phyloP scores from a whole-genome alignment of 441 rosid genomes.

The Aleurites moluccanus region DNA sequence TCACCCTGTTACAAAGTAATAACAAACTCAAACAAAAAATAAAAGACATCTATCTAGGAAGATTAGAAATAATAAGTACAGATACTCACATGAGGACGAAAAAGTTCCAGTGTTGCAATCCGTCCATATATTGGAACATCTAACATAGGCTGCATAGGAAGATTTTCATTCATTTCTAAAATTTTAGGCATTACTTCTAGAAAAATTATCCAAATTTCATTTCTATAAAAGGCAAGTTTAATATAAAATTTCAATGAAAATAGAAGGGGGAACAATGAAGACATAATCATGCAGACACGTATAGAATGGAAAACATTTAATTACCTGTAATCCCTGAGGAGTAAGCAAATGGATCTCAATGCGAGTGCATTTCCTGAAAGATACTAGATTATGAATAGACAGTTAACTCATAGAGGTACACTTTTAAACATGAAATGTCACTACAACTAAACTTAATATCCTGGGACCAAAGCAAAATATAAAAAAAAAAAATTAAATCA shows the following conservation, averaged over 20 bases:
- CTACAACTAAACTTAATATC: not conserved
- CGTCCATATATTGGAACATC: constrained; percentile 98
- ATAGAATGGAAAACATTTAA: not conserved
- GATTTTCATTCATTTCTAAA: not conserved
- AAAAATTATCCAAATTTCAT: not conserved
- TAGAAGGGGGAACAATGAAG: not conserved
- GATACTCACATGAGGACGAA: constrained; percentile 87
- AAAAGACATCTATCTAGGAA: not conserved
- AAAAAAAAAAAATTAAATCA: not conserved
- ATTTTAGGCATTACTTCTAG: not conserved
- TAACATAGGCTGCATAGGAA: constrained; percentile 78
- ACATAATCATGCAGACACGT: not conserved
- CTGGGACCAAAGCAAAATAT: not conserved
- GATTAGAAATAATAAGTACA: not conserved
- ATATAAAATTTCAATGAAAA: too few species aligned
- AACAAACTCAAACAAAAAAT: not conserved
- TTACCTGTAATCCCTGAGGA: constrained; percentile 92
- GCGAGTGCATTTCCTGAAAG: constrained; percentile 90
- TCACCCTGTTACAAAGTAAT: constrained; percentile 60
- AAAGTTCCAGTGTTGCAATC: constrained; percentile 91
- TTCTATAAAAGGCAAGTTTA: not conserved
- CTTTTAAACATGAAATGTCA: not conserved
- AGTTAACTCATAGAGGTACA: not conserved
- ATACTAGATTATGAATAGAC: not conserved
- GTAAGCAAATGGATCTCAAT: constrained; percentile 90